Evolutionary conservation across 2,329 filamentous ascomycete species (phyloP).

Genomic region (Pseudogymnoascus sp.): DNA sequence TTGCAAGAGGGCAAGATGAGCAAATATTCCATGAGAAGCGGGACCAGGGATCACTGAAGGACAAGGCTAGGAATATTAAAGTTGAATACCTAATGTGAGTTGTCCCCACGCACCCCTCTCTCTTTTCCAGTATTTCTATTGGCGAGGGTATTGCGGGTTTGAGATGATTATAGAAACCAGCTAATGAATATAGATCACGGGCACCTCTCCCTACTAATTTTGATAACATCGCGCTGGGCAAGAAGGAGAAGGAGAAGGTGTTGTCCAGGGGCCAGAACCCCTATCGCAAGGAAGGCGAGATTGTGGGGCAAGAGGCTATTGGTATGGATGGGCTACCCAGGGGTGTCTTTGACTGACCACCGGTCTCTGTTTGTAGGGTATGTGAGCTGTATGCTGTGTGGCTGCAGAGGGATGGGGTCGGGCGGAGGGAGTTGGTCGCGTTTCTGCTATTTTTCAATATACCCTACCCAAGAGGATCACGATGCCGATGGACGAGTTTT

Average conservation of each 20-base stretch:
- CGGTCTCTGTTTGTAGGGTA: not conserved
- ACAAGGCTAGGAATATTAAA: slow-evolving; percentile 47
- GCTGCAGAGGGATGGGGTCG: not conserved
- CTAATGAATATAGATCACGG: slow-evolving; percentile 21
- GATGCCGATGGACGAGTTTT: not conserved
- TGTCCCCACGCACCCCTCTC: not conserved
- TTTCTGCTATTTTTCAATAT: slow-evolving; percentile 3
- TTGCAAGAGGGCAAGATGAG: slow-evolving; percentile 23
- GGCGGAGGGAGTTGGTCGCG: not conserved
- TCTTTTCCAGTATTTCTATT: slow-evolving; percentile 8
- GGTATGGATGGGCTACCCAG: not conserved
- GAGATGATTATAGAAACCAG: not conserved
- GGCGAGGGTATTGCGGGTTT: not conserved
- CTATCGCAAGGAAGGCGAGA: slow-evolving; percentile 9
- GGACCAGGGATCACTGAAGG: slow-evolving; percentile 45
- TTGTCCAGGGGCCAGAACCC: slow-evolving; percentile 20
- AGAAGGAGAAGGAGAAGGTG: slow-evolving; percentile 31
- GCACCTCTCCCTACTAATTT: slow-evolving; percentile 35
- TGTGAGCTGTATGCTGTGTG: not conserved
- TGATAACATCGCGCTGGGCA: slow-evolving; percentile 33
- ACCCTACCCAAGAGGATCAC: not conserved
- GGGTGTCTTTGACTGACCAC: not conserved
- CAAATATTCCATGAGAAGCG: slow-evolving; percentile 22
- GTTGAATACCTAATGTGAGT: slow-evolving; percentile 36
- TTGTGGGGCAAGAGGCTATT: slow-evolving; percentile 1